phyloP scores from a whole-genome alignment of 163 green algal genomes.

The Chlamydomonas reinhardtii region DNA sequence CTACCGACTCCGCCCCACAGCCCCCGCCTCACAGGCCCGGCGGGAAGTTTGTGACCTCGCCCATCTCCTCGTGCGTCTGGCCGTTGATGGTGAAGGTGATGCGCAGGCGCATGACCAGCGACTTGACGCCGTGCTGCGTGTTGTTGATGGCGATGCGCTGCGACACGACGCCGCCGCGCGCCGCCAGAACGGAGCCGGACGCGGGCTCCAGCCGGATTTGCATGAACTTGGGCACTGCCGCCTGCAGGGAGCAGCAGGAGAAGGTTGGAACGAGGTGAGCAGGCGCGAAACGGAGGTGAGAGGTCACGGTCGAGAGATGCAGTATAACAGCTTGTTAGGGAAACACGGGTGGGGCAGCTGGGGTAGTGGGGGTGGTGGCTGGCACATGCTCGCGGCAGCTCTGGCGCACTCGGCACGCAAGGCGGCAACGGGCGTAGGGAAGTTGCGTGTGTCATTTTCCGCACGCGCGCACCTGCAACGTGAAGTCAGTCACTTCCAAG shows the following conservation, averaged over 20 bases:
- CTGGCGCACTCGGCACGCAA: too few relatives aligned
- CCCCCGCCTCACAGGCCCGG: conserved; percentile 55
- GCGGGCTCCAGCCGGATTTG: conserved; percentile 87
- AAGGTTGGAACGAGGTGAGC: background rate
- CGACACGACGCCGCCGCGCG: conserved; percentile 63
- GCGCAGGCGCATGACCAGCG: conserved; percentile 88
- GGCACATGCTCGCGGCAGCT: too few relatives aligned
- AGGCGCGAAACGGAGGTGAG: too few relatives aligned
- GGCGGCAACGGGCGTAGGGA: too few relatives aligned
- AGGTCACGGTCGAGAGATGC: too few relatives aligned
- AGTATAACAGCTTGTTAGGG: too few relatives aligned
- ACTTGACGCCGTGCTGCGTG: conserved; percentile 82
- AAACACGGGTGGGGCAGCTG: too few relatives aligned
- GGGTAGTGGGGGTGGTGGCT: too few relatives aligned
- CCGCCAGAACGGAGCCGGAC: conserved; percentile 61
- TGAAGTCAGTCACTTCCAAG: conserved; percentile 81
- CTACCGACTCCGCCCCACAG: too few relatives aligned
- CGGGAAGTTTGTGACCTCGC: conserved; percentile 80
- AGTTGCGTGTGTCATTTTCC: too few relatives aligned
- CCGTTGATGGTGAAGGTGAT: conserved; percentile 72
- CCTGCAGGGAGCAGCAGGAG: conserved; percentile 70
- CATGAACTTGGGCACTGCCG: conserved; percentile 97
- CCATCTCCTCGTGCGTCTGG: conserved; percentile 59
- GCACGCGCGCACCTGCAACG: conserved; percentile 80
- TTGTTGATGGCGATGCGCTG: conserved; percentile 91